These are phyloP conservation scores for Penicillium paradoxum DNA, from an alignment of 495 filamentous ascomycete genomes.

Conservation along the genomic window DNA sequence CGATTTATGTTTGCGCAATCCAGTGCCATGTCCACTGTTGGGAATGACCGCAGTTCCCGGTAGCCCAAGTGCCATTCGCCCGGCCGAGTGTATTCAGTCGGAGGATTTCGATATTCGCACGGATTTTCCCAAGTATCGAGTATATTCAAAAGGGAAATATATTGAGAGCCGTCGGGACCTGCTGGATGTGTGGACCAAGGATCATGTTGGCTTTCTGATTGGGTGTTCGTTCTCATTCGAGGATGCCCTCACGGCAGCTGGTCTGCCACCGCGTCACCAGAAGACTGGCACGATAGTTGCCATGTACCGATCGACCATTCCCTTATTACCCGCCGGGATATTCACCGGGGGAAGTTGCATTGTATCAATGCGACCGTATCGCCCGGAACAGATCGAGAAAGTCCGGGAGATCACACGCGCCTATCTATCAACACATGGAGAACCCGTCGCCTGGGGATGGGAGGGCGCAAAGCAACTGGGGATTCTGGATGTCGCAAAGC, in stretches of 20 bases:
- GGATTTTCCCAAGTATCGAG: slow-evolving; percentile 49
- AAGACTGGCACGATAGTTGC: slow-evolving; percentile 35
- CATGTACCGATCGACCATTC: slow-evolving; percentile 51
- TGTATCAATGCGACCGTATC: slow-evolving; percentile 54
- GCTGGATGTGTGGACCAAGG: slow-evolving; percentile 39
- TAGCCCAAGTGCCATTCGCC: slow-evolving; percentile 15
- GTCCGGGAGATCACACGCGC: slow-evolving; percentile 45
- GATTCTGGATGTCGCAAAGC: slow-evolving; percentile 39
- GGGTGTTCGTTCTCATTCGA: slow-evolving; percentile 57
- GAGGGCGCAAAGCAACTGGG: slow-evolving; percentile 42
- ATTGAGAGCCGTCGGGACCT: slow-evolving; percentile 30
- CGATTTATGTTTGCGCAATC: slow-evolving; percentile 49
- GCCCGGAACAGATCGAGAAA: slow-evolving; percentile 34
- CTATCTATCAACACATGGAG: slow-evolving; percentile 49
- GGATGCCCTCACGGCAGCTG: slow-evolving; percentile 38
- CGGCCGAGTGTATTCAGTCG: slow-evolving; percentile 22
- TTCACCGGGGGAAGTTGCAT: slow-evolving; percentile 46
- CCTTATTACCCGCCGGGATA: slow-evolving; percentile 47
- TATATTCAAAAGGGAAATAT: slow-evolving; percentile 41
- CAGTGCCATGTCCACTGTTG: slow-evolving; percentile 54
- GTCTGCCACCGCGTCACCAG: slow-evolving; percentile 42
- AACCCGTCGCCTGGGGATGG: slow-evolving; percentile 58
- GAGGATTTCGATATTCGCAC: slow-evolving; percentile 44
- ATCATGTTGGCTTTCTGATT: slow-evolving; percentile 54
- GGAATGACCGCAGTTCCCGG: slow-evolving; percentile 26